phyloP scores from a whole-genome alignment of 2,329 filamentous ascomycete species.

The Colletotrichum nymphaeae region DNA sequence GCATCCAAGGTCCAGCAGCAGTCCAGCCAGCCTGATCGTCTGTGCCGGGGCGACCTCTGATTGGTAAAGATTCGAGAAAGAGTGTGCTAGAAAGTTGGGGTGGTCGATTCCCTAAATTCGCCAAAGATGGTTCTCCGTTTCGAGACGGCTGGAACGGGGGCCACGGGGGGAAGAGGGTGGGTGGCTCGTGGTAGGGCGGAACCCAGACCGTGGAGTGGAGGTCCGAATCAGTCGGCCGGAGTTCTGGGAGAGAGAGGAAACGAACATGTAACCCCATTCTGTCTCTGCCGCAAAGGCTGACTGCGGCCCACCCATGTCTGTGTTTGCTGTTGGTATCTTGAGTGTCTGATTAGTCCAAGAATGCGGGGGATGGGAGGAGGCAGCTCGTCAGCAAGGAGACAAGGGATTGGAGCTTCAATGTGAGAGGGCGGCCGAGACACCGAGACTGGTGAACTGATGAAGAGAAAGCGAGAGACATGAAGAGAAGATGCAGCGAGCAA shows the following conservation, averaged over 20 bases:
- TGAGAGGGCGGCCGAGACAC: not conserved
- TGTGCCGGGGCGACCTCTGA: not conserved
- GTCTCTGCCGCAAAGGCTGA: not conserved
- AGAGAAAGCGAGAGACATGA: too few species aligned
- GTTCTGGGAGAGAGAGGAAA: not conserved
- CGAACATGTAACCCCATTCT: not conserved
- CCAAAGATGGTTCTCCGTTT: not conserved
- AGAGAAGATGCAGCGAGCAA: not conserved
- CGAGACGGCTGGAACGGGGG: not conserved
- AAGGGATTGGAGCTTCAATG: not conserved
- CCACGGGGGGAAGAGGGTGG: not conserved
- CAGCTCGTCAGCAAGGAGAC: not conserved
- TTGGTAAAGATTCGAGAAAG: not conserved
- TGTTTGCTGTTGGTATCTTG: not conserved
- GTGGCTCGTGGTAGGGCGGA: not conserved
- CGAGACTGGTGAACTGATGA: not conserved
- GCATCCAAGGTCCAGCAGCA: not conserved
- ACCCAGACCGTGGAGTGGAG: not conserved
- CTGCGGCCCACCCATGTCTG: not conserved
- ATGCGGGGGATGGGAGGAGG: slow-evolving; percentile 3
- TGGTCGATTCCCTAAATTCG: not conserved
- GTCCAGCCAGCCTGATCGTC: not conserved
- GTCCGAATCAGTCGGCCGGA: not conserved
- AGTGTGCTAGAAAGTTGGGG: not conserved
- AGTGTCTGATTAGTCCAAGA: not conserved